Base-by-base conservation (phyloP, 352 stramenopile species). In the Pythium sukuiense region DNA sequence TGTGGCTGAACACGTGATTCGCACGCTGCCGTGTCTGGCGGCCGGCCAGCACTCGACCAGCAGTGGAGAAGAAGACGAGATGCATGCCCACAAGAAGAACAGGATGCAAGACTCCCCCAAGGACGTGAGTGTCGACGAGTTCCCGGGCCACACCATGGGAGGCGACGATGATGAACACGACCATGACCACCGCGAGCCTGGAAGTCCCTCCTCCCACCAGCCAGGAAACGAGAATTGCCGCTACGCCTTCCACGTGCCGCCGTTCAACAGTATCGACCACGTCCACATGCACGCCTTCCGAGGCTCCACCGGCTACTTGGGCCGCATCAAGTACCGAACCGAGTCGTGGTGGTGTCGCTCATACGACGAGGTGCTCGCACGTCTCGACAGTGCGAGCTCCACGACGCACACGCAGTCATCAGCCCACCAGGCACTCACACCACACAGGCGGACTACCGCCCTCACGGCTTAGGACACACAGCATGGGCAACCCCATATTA, bases 261-360 rank as follows among this genome's bases (percentile, higher is more conserved):
- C 88, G 14, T 73, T 73, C 55, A 73, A 73, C 49, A 73, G 67
- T 30, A 73, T 73, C 49, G 67, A 73, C 50, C 67, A 73, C 46
- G 67, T 73, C 48, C 67, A 73, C 67, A 73, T 73, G 67, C 67
- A 73, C 67, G 67, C 67, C 18, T 73, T 73, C 58, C 60, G 61
- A 16, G 67, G 67, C 2, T 56, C 61, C 16, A 65, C 67, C 16
- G 79, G 82, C 11, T 85, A 80, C 52, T 82, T 88, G 32, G 83
- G 83, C 26, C 76, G 80, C 32, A 69, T 95, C 70, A 93, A 95
- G 66, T 95, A 93, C 72, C 74, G 77, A 30, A 93, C 87, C 37
- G 70, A 89, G 73, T 92, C 87, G 57, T 93, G 81, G 83, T 95
- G 84, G 84, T 93, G 84, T 71, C 82, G 82, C 61, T 92, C 83